A percentile compares a stretch with the other conserved stretches of the same genome.
Evolutionary conservation across 345 rosid species (phyloP).

Genomic region (Gossypium sturtianum): DNA sequence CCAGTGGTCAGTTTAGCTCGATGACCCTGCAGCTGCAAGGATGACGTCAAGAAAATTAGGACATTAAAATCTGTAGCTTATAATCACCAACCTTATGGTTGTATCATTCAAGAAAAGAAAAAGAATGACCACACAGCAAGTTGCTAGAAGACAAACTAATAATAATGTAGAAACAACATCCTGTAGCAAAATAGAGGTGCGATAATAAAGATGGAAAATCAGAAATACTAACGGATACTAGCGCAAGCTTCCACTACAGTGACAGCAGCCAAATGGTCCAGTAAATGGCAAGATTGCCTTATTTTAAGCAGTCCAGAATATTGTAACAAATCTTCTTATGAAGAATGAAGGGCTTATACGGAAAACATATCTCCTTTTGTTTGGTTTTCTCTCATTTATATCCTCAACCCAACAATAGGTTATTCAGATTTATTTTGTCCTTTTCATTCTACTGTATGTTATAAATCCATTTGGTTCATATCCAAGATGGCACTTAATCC

Average conservation of each 20-base stretch:
- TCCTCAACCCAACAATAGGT: not conserved
- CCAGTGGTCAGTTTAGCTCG: constrained; percentile 31
- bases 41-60: constrained; percentile 14
- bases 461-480: not conserved
- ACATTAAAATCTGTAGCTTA: constrained; percentile 2
- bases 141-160: not conserved
- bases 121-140: not conserved
- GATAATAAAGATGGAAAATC: not conserved
- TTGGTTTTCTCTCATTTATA: not conserved
- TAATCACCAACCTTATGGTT: not conserved
- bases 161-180: not conserved
- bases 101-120: not conserved
- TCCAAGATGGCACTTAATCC: not conserved
- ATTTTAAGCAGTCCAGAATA: not conserved
- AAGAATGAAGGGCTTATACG: not conserved
- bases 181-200: not conserved
- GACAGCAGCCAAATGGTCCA: constrained; percentile 1
- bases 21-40: constrained; percentile 42
- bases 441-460: not conserved
- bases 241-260: not conserved
- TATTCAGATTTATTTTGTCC: not conserved
- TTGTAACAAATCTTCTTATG: not conserved
- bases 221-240: not conserved
- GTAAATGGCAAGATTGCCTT: not conserved
- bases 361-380: not conserved